Evolutionary conservation across 2,329 filamentous ascomycete genomes (phyloP), one percentile per base, ranked within the genome.

Genomic region (Coniochaeta sp.): DNA sequence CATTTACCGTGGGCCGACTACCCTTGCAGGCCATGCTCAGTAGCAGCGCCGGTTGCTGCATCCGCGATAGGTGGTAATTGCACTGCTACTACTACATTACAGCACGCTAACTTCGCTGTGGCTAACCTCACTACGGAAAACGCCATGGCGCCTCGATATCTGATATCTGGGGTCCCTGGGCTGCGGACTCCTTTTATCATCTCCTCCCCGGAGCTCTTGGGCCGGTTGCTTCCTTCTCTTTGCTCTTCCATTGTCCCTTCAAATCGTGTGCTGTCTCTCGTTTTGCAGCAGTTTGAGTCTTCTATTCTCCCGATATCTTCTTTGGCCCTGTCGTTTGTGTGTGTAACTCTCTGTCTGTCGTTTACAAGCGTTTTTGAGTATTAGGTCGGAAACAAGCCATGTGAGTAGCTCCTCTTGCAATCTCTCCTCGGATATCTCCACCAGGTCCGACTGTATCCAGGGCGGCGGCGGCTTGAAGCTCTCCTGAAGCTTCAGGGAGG

Each of bases 71-170:
- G 47, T 52, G 47, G 47, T 52, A 52, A 16, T 52, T 52, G 47
- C 47, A 52, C 47, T 31, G 47, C 47, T 28, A 24, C 47, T 16
- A 31, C 47, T 24, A 52, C 47, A 52, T 57, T 38, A 22, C 54
- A 57, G 28, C 28, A 57, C 31, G 33, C 54, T 56, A 56, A 36
- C 52, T 28, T 36, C 52, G 52, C 28, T 36, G 33, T 56, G 52
- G 54, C 54, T 38, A 38, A 57, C 28, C 31, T 34, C 28, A 24
- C 9, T 57, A n/a, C 22, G 54, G 31, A 36, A 57, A 57, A 36
- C 54, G 54, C 54, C 54, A 57, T 38, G 54, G 54, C 54, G 54
- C 54, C 54, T 38, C 31, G 54, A 57, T 57, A 57, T 34, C 31
- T 22, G 26, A 33, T 38, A 28, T 36, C 28, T 57, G 54, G 54